Evolutionary conservation across 768 basidiomycete species (phyloP).

Genomic region (Strobilomyces echinocephalus): DNA sequence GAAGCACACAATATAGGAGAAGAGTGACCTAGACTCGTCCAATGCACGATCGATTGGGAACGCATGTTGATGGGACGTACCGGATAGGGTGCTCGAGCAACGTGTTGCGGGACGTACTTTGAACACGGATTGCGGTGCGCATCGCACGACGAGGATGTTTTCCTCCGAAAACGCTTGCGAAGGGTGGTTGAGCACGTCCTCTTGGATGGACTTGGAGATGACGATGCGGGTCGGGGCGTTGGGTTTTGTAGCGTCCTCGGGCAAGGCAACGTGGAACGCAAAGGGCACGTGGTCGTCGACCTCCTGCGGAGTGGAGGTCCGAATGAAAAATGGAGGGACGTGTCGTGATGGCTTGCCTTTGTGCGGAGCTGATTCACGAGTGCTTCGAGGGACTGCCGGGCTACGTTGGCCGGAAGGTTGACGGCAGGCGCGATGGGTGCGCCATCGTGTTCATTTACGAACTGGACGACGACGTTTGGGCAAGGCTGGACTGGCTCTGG

Average conservation of each 20-base stretch:
- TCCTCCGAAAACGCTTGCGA: slow-evolving; percentile 75
- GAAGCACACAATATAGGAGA: slow-evolving; percentile 93
- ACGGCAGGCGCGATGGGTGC: slow-evolving; percentile 79
- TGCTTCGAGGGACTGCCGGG: slow-evolving; percentile 76
- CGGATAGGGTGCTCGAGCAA: slow-evolving; percentile 89
- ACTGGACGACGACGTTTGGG: slow-evolving; percentile 83
- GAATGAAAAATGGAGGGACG: slow-evolving; percentile 9
- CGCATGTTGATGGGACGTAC: slow-evolving; percentile 35
- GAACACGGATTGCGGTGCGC: slow-evolving; percentile 95
- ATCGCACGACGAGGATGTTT: slow-evolving; percentile 82
- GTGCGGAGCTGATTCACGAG: slow-evolving; percentile 85
- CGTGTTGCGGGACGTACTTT: slow-evolving; percentile 89
- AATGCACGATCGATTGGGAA: slow-evolving; percentile 1
- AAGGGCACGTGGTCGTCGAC: slow-evolving; percentile 92
- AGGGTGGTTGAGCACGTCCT: slow-evolving; percentile 71
- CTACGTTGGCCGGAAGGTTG: slow-evolving; percentile 82
- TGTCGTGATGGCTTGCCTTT: slow-evolving; percentile 45
- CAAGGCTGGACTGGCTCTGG: slow-evolving; percentile 43
- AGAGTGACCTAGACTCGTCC: slow-evolving; percentile 60
- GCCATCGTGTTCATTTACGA: slow-evolving; percentile 86
- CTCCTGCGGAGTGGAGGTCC: slow-evolving; percentile 13
- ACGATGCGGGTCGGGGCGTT: slow-evolving; percentile 69
- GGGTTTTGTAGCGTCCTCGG: slow-evolving; percentile 47
- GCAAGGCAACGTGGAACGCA: slow-evolving; percentile 78
- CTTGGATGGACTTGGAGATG: slow-evolving; percentile 78